Evolutionary conservation across 2,329 filamentous ascomycete species (phyloP).

Genomic region (Grosmannia serpens): DNA sequence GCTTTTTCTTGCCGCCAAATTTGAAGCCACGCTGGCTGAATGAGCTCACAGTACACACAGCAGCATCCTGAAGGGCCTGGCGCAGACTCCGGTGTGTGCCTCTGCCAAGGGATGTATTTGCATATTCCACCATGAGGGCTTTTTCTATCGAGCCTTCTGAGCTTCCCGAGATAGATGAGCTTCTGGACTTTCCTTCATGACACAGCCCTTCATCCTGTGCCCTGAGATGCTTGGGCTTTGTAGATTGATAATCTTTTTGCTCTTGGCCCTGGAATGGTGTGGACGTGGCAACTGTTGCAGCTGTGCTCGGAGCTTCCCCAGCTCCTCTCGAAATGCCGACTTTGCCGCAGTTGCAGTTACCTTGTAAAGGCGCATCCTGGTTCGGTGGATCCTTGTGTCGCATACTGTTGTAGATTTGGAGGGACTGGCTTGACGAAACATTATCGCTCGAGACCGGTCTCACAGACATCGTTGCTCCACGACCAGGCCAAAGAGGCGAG

Average conservation of each 20-base stretch:
- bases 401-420: constrained; percentile 1
- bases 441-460: background rate
- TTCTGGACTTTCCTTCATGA: background rate
- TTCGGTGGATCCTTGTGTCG: background rate
- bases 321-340: background rate
- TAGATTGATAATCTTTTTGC: background rate
- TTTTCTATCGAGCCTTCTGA: background rate
- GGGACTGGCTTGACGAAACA: background rate
- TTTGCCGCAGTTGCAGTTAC: background rate
- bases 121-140: background rate
- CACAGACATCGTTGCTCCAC: background rate
- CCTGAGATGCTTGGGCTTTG: too few relatives aligned
- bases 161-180: background rate
- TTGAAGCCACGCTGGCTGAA: background rate
- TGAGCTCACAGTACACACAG: background rate
- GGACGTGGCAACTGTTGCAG: background rate
- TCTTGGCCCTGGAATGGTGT: background rate
- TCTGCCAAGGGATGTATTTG: background rate
- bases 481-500: too few relatives aligned
- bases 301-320: background rate
- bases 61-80: background rate
- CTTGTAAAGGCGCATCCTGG: background rate
- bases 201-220: background rate
- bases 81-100: background rate
- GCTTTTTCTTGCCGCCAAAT: background rate